Base-by-base conservation (phyloP, 1,284 basidiomycete genomes). In the Cystobasidium pallidum region DNA sequence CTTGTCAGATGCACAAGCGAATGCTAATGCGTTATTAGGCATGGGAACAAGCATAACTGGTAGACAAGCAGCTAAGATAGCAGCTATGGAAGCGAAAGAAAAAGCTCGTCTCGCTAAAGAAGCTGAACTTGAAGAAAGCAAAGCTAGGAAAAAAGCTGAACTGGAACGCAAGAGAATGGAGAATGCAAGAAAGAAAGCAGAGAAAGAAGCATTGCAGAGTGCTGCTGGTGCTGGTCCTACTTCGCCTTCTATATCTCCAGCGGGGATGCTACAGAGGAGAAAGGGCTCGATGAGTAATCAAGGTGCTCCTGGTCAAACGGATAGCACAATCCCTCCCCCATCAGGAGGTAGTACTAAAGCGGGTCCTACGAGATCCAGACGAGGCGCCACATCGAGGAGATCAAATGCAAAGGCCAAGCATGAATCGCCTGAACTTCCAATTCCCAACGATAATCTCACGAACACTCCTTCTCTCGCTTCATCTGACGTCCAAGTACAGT, bases 71-170 rank as follows among this genome's bases (percentile, higher is more conserved):
- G 45, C 43, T 34, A 64, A 64, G 30, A 64, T 64, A 49, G 62
- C 62, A 49, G 62, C 62, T 10, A 64, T 64, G 62, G 62, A 64
- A 51, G 62, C 62, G 7, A 64, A 64, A 64, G 62, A 64, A 36
- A 36, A 47, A 49, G 21, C 47, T 21, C 43, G 62, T 15, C 3
- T 64, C 4, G 34, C 32, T 26, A 64, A 51, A 21, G 62, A 64
- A 51, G 28, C 24, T 17, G 62, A 64, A 36, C 4, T 43, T 21
- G 62, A 64, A 30, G 62, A 64, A 36, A 21, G 26, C n/a, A 64
- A 41, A 64, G 17, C 13, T 41, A 64, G 43, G 30, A 47, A 28
- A n/a, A 64, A 51, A 51, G 28, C 32, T n/a, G 47, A 47, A 49
- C 15, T 43, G n/a, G 66, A 57, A 54, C 15, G 19, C 11, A 55